Evolutionary conservation across 345 rosid species (phyloP), one percentile per base, ranked within the genome.

Genomic region (Heritiera fomes): DNA sequence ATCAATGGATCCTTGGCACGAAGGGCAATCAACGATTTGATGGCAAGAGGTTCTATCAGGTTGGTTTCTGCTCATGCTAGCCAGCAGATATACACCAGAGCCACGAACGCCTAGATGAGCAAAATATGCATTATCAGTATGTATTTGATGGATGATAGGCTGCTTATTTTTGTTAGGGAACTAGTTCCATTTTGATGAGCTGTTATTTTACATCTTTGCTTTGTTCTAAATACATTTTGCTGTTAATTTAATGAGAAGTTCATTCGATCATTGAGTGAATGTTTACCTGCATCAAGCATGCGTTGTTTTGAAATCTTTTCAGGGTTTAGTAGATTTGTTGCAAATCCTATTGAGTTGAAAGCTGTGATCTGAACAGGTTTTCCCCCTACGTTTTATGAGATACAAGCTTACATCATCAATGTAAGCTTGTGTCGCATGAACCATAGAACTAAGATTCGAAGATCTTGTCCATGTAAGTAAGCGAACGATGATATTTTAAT

Each of bases 11-110:
- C 94, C 0, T 85, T 91, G 65, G 97, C 97, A 9, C 81, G 91
- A 68, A 80, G 75, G 78, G 94, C 97, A 46, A 93, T 91, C 11
- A 90, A 80, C 83, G 94, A 93, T 28, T 73, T 91, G 86, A 91
- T 91, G 96, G 92, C 93, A 13, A 89, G 89, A 80, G 98, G 93
- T 23, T 78, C 84, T 13, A 88, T 90, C 83, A 82, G 91, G 86
- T 88, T 89, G 95, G 86, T 92, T 5, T 88, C 94, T 55, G 82
- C 91, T 62, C 93, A 91, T 84, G 76, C 94, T 14, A 89, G 93
- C 89, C 94, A 91, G 84, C 92, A 91, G 87, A 93, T 93, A 58
- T 90, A 90, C 85, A 90, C 94, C 59, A 87, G 97, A 79, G 91
- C 95, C 0, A 89, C 95, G 15, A 89, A 90, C 76, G 87, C 89